A percentile compares a stretch with the other conserved stretches of the same genome.
Evolutionary conservation across 2,329 filamentous ascomycete species (phyloP).

Genomic region (Phialemonium atrogriseum): DNA sequence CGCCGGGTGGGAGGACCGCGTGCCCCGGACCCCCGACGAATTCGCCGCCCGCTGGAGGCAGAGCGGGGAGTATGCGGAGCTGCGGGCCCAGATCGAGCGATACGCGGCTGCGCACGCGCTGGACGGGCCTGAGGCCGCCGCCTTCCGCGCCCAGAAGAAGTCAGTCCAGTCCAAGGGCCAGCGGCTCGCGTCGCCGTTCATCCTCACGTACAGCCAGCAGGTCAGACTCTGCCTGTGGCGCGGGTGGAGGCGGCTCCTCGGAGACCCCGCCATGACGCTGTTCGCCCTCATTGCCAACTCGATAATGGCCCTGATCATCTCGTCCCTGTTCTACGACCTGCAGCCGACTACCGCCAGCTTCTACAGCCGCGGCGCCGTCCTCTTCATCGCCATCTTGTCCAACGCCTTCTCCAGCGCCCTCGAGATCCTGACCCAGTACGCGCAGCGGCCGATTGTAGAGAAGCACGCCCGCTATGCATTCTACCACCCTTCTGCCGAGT

Average conservation of each 20-base stretch:
- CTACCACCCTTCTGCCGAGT: conserved; percentile 11
- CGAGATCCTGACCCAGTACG: conserved; percentile 24
- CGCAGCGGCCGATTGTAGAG: conserved; percentile 14
- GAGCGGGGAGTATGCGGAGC: conserved; percentile 16
- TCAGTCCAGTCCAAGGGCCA: conserved; percentile 23
- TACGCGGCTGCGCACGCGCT: conserved; percentile 16
- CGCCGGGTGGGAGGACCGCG: conserved; percentile 23
- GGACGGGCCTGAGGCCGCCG: conserved; percentile 12
- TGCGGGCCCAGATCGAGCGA: conserved; percentile 20
- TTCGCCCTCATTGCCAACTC: conserved; percentile 33
- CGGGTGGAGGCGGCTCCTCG: conserved; percentile 28
- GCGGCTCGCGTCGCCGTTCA: conserved; percentile 38
- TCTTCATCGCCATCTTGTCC: conserved; percentile 58
- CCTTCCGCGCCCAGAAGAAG: conserved; percentile 18
- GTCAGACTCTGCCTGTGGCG: conserved; percentile 32
- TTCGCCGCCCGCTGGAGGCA: conserved; percentile 27
- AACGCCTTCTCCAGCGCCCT: conserved; percentile 54
- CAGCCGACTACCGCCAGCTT: conserved; percentile 40
- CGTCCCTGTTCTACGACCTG: conserved; percentile 41
- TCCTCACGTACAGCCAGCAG: conserved; percentile 38
- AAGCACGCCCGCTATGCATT: conserved; percentile 12
- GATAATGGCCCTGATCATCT: conserved; percentile 41
- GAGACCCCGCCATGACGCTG: conserved; percentile 29
- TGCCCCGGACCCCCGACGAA: conserved; percentile 27
- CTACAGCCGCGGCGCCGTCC: conserved; percentile 49